These are phyloP conservation scores for Phaeophleospora eucalypticola DNA, from an alignment of 2,329 filamentous ascomycete species.

Conservation along the genomic window DNA sequence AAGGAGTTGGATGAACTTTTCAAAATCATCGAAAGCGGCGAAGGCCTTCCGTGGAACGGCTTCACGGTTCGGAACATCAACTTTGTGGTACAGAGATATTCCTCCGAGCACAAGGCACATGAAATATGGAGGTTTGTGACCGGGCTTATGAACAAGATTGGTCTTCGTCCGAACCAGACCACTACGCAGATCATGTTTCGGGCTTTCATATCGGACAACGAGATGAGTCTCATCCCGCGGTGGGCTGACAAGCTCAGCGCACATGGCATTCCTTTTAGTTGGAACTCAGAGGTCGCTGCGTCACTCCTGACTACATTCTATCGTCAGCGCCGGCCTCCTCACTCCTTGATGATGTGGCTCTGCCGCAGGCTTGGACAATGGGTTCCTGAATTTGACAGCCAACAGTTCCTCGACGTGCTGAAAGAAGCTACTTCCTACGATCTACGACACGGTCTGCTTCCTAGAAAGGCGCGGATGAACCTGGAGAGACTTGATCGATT, in stretches of 20 bases:
- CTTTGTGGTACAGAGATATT: slow-evolving; percentile 17
- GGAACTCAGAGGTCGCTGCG: slow-evolving; percentile 16
- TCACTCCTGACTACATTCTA: slow-evolving; percentile 26
- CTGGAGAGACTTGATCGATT: not conserved
- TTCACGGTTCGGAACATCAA: slow-evolving; percentile 15
- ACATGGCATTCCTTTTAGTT: slow-evolving; percentile 18
- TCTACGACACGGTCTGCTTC: slow-evolving; percentile 15
- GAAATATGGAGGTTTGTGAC: slow-evolving; percentile 28
- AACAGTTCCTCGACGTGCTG: slow-evolving; percentile 19
- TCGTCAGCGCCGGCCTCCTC: slow-evolving; percentile 24
- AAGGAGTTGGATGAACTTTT: slow-evolving; percentile 4
- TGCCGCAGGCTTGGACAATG: slow-evolving; percentile 19
- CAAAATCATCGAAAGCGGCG: slow-evolving; percentile 2
- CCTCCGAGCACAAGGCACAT: slow-evolving; percentile 15
- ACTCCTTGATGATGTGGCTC: slow-evolving; percentile 25
- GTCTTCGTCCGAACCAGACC: slow-evolving; percentile 21
- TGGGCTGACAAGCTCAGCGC: slow-evolving; percentile 24
- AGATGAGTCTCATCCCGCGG: slow-evolving; percentile 18
- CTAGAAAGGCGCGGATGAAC: slow-evolving; percentile 6
- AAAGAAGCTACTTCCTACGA: slow-evolving; percentile 27
- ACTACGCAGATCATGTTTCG: slow-evolving; percentile 26
- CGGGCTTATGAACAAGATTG: slow-evolving; percentile 18
- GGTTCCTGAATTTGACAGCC: slow-evolving; percentile 19
- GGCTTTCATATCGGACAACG: slow-evolving; percentile 18
- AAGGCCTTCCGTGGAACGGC: not conserved